Base-by-base conservation (phyloP, 192 early-diverging fungal species). In the Coemansia sp. region DNA sequence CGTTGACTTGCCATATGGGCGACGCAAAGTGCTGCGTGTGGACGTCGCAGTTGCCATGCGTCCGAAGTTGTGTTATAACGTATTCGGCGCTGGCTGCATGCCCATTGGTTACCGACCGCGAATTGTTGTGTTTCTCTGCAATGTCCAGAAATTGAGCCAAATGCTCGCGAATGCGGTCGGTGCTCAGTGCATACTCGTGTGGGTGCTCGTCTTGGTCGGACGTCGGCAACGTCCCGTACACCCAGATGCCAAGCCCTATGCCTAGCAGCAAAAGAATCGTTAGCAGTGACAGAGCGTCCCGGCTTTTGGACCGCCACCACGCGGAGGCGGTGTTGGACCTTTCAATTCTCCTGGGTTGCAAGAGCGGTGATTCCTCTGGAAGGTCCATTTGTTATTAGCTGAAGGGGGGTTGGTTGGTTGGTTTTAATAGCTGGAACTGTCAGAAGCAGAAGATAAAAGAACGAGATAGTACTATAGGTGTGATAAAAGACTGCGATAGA, bases 221-320 rank as follows among this genome's bases (percentile, higher is more conserved):
- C 6, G 78, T 73, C 3, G 78, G 78, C 23, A 81, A 62, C 8
- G 78, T 81, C 38, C 78, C 73, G 73, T 81, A 81, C 3, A 73
- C 78, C 73, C 73, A 76, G 56, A 81, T 76, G 4, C 78, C 78
- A 33, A 76, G 58, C 0, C 78, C 78, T 12, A 66, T 38, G 11
- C 78, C 73, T 5, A 76, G 51, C 2, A 81, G 64, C 21, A 81
- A 57, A 5, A 76, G 70, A 7, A 76, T 57, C 12, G 78, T 76
- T n/a, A 73, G 58, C 0, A 76, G 51, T 11, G 73, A 66, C 12
- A 81, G 39, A 21, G 30, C 71, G 44, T 72, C 71, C 44, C 70
- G 70, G 59, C 73, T 73, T 41, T 63, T 63, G 18, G 67, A 64
- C 55, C 59, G 43, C 67, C 71, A 76, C 78, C 73, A 73, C n/a